A percentile compares a stretch with the other conserved stretches of the same genome.
phyloP scores from a whole-genome alignment of 805 yeast species.

The Lipomyces spencermartinsiae region DNA sequence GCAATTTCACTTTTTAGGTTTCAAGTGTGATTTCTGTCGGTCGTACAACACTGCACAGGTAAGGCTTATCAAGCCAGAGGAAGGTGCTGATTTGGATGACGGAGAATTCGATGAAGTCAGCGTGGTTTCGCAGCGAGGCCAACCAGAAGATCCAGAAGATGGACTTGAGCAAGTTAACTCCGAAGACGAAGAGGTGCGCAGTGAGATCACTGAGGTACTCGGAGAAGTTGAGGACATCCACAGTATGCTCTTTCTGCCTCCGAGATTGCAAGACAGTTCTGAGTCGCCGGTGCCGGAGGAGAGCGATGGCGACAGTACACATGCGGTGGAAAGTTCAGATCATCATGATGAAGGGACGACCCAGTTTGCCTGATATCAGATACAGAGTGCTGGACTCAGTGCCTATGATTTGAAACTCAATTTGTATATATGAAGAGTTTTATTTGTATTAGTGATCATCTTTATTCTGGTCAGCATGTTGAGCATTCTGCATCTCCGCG shows the following conservation, averaged over 20 bases:
- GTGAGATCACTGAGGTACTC: constrained; percentile 1
- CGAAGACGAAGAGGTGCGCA: background rate
- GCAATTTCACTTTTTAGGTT: constrained; percentile 81
- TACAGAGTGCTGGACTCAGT: background rate
- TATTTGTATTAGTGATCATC: background rate
- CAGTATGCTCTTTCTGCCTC: background rate
- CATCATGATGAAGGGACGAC: no score
- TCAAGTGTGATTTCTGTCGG: constrained; percentile 83
- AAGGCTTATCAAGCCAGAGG: constrained; percentile 71
- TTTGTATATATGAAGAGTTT: background rate
- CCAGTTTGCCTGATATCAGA: background rate
- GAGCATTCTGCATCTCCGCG: background rate
- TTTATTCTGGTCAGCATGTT: background rate
- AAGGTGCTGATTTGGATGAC: constrained; percentile 44
- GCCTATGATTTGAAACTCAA: background rate
- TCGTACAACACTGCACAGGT: constrained; percentile 86
- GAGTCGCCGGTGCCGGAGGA: background rate
- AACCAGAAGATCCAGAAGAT: background rate
- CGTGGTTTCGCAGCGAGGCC: background rate
- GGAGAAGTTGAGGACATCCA: background rate
- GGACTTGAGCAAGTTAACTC: background rate
- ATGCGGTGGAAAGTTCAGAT: background rate
- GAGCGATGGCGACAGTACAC: background rate
- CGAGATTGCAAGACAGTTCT: background rate
- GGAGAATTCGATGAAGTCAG: background rate